Percentiles rank a stretch among this genome's conserved stretches.
phyloP scores from a whole-genome alignment of 169 alveolate genomes.

The Eimeria acervulina region DNA sequence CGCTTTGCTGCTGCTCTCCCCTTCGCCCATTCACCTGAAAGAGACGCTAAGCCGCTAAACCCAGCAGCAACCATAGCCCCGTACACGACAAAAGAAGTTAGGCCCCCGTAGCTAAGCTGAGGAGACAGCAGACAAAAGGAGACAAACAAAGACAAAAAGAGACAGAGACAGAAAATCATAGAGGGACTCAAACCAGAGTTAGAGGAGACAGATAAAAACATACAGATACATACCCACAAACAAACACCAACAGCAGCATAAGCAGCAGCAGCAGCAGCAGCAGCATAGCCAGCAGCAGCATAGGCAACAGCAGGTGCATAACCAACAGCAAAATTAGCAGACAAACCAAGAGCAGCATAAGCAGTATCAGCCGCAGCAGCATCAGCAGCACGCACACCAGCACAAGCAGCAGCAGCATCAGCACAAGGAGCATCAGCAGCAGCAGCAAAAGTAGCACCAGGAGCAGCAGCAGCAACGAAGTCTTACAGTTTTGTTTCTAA shows the following conservation, averaged over 20 bases:
- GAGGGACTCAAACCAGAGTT: not conserved
- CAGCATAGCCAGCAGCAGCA: not conserved
- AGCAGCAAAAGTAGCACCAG: too few species aligned
- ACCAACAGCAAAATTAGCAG: conserved; percentile 34
- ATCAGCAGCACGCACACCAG: too few species aligned
- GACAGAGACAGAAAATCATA: not conserved
- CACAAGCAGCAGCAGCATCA: too few species aligned
- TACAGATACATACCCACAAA: not conserved
- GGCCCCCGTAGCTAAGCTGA: conserved; percentile 73
- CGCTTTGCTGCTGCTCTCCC: conserved; percentile 56
- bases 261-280: too few species aligned
- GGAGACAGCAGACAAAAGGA: not conserved
- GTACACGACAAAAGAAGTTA: conserved; percentile 67
- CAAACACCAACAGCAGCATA: too few species aligned
- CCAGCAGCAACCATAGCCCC: conserved; percentile 75
- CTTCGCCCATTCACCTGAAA: conserved; percentile 27
- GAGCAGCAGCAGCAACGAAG: not conserved
- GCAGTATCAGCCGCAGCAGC: too few species aligned
- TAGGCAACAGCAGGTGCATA: not conserved
- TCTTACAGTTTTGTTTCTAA: conserved; percentile 37
- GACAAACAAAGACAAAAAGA: too few species aligned
- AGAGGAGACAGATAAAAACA: not conserved
- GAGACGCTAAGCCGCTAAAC: conserved; percentile 68
- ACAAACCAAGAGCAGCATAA: too few species aligned
- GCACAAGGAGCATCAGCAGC: too few species aligned